phyloP scores from a whole-genome alignment of 2,329 filamentous ascomycete genomes.

The Calonectria honghensis region DNA sequence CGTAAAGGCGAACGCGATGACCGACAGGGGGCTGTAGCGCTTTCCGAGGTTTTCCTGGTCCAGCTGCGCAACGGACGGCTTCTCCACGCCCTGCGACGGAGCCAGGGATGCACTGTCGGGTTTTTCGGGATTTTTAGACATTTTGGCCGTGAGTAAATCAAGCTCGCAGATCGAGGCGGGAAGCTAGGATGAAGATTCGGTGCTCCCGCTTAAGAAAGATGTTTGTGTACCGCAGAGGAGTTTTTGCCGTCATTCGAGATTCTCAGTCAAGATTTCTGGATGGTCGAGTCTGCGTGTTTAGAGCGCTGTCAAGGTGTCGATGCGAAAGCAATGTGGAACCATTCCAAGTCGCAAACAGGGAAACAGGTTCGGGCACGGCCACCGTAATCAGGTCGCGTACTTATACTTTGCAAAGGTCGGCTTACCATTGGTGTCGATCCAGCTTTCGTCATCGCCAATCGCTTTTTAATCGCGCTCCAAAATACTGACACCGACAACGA shows the following conservation, averaged over 20 bases:
- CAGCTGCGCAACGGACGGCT: conserved; percentile 36
- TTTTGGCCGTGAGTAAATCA: neutral
- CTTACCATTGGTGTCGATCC: neutral
- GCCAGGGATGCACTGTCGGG: conserved; percentile 39
- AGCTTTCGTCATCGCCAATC: neutral
- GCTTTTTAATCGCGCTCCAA: conserved; percentile 16
- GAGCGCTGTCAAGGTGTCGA: neutral
- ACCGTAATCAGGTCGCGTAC: neutral
- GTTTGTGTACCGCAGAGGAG: conserved; percentile 42
- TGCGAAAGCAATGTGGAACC: neutral
- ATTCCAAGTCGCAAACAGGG: neutral
- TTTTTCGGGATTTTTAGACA: conserved; percentile 6
- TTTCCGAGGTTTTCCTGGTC: conserved; percentile 47
- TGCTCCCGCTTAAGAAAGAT: conserved; percentile 44
- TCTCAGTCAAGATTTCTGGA: neutral
- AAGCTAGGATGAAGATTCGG: conserved; percentile 39
- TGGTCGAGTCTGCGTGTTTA: neutral
- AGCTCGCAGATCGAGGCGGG: conserved; percentile 42
- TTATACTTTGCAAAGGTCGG: neutral
- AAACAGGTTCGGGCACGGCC: neutral
- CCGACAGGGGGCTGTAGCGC: conserved; percentile 52
- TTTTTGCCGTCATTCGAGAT: conserved; percentile 41
- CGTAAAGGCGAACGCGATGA: conserved; percentile 54
- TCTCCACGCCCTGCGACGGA: conserved; percentile 46
- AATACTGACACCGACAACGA: conserved; percentile 20